Conservation (phyloP, 225 moss, liverwort and hornwort genomes). For the Pseudisothecium myosuroides region DNA sequence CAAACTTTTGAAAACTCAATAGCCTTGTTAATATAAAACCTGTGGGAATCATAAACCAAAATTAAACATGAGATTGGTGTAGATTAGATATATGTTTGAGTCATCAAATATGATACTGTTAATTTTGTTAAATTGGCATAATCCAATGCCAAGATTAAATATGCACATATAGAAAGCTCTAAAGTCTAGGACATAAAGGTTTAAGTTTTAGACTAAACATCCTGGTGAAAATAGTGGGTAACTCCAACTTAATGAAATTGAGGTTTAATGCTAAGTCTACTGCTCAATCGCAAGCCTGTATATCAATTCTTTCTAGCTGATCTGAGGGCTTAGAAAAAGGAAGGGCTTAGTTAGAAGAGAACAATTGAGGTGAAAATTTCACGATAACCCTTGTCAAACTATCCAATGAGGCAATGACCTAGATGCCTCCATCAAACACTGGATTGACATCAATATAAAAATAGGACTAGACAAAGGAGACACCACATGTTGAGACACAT, state of each 20-base stretch:
- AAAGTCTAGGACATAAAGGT: neutral
- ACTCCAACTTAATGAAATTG: neutral
- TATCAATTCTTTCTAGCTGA: accelerated
- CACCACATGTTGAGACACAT: too few species aligned
- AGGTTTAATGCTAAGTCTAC: neutral
- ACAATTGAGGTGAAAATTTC: neutral
- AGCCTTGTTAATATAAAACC: neutral
- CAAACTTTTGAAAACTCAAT: accelerated
- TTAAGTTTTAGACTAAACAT: accelerated
- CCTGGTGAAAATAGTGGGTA: neutral
- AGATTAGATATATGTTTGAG: neutral
- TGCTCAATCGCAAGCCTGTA: accelerated
- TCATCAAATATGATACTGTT: neutral
- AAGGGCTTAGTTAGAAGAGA: neutral
- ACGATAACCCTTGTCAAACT: neutral
- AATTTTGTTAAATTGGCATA: neutral
- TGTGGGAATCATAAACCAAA: neutral
- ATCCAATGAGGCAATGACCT: too few species aligned
- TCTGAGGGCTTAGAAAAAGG: neutral
- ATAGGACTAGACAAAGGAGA: neutral
- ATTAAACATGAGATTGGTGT: neutral
- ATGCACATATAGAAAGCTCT: neutral
- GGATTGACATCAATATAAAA: neutral
- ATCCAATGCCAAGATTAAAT: accelerated
- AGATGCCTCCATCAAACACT: accelerated